Conservation (phyloP, 2,329 filamentous ascomycete genomes). For the Penicillium glabrum region DNA sequence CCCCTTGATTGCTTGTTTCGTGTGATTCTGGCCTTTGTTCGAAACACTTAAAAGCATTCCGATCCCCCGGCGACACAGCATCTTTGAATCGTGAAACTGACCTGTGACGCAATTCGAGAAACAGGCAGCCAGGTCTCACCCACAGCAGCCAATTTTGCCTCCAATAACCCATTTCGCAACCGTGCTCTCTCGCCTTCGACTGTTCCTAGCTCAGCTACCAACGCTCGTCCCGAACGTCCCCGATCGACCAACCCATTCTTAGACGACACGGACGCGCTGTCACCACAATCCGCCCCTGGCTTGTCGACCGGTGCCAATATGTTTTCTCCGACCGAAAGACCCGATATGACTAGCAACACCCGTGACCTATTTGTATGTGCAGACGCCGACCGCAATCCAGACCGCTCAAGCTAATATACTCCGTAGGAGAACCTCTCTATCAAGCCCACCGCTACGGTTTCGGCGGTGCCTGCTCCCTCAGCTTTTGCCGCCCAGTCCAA, state of each 20-base stretch:
- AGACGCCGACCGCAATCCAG: not conserved
- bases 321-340: conserved; percentile 34
- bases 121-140: conserved; percentile 27
- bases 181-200: conserved; percentile 42
- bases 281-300: conserved; percentile 36
- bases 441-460: conserved; percentile 16
- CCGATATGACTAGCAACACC: conserved; percentile 49
- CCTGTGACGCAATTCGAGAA: not conserved
- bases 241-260: conserved; percentile 64
- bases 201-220: conserved; percentile 27
- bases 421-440: conserved; percentile 41
- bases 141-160: conserved; percentile 38
- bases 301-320: conserved; percentile 24
- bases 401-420: not conserved
- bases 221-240: conserved; percentile 45
- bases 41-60: conserved; percentile 7
- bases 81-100: not conserved
- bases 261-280: conserved; percentile 45
- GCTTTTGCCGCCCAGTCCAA: conserved; percentile 31
- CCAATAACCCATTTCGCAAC: conserved; percentile 54
- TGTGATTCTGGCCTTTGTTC: not conserved
- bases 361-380: conserved; percentile 62
- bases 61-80: not conserved
- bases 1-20: conserved; percentile 10
- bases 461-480: not conserved